phyloP scores from a whole-genome alignment of 208 protist species.

The Acanthamoeba comandoni region DNA sequence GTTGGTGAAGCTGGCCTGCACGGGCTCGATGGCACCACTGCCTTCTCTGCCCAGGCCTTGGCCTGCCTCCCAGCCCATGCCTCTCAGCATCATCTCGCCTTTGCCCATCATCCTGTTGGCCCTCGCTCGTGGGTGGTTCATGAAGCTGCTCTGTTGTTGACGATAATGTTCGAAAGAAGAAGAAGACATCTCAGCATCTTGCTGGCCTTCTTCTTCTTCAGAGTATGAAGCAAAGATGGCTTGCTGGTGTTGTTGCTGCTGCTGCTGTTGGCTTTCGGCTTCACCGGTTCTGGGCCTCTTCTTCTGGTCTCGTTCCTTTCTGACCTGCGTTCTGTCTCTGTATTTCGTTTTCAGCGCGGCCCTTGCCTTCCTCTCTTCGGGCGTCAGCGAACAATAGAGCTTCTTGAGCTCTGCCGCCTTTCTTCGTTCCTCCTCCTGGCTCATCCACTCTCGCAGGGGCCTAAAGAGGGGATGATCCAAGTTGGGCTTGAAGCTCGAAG shows the following conservation, averaged over 20 bases:
- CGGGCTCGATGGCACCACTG: background rate
- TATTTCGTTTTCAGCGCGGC: background rate
- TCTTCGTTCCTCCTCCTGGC: background rate
- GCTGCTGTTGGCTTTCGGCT: slow-evolving; percentile 4
- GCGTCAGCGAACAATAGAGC: slow-evolving; percentile 12
- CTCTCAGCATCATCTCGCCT: slow-evolving; percentile 4
- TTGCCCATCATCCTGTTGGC: background rate
- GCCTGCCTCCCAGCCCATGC: slow-evolving; percentile 43
- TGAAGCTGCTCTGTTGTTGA: background rate
- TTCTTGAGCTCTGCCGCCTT: background rate
- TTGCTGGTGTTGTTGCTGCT: background rate
- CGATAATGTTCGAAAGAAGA: background rate
- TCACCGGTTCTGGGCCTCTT: too few relatives aligned
- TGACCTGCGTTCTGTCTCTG: background rate
- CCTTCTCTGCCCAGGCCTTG: background rate
- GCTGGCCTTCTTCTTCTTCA: background rate
- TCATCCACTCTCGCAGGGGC: slow-evolving; percentile 22
- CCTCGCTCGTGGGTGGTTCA: background rate
- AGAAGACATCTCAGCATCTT: too few relatives aligned
- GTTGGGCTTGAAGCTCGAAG: slow-evolving; percentile 37
- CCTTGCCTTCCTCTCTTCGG: background rate
- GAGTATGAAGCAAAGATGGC: background rate
- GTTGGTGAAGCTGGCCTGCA: slow-evolving; percentile 27
- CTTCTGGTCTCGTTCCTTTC: background rate
- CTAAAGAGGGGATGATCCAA: slow-evolving; percentile 44